Conservation (phyloP, 2,329 filamentous ascomycete genomes). For the Trichoderma sp. region DNA sequence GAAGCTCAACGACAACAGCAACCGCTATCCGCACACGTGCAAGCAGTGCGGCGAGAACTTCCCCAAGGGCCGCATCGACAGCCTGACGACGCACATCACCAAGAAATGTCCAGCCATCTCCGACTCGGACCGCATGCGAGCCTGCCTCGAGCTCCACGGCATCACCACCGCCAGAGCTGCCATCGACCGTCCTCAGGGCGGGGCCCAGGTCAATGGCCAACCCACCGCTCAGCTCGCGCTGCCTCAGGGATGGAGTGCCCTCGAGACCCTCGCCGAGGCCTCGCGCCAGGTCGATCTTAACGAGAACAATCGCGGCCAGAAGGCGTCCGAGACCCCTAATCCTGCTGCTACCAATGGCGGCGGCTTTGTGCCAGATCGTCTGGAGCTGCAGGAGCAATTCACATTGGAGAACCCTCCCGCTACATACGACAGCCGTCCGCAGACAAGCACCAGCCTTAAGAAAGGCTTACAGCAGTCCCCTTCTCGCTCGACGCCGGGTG, state of each 20-base stretch:
- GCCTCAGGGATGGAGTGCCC: conserved; percentile 68
- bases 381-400: conserved; percentile 59
- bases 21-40: conserved; percentile 89
- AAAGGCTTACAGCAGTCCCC: conserved; percentile 26
- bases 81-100: conserved; percentile 74
- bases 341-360: conserved; percentile 24
- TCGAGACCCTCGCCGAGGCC: conserved; percentile 85
- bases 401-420: conserved; percentile 55
- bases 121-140: conserved; percentile 70
- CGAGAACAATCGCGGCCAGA: conserved; percentile 56
- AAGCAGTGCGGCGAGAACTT: conserved; percentile 86
- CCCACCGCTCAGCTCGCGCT: conserved; percentile 32
- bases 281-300: conserved; percentile 73
- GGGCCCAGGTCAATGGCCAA: conserved; percentile 31
- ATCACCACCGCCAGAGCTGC: conserved; percentile 51
- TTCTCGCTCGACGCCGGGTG: background rate
- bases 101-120: conserved; percentile 83
- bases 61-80: conserved; percentile 84
- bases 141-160: conserved; percentile 69
- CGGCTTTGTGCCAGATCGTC: conserved; percentile 34
- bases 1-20: conserved; percentile 85
- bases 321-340: conserved; percentile 32
- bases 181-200: conserved; percentile 30
- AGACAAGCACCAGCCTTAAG: conserved; percentile 24
- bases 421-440: conserved; percentile 42